Conservation (phyloP, 805 yeast genomes). For the Teunomyces stri region DNA sequence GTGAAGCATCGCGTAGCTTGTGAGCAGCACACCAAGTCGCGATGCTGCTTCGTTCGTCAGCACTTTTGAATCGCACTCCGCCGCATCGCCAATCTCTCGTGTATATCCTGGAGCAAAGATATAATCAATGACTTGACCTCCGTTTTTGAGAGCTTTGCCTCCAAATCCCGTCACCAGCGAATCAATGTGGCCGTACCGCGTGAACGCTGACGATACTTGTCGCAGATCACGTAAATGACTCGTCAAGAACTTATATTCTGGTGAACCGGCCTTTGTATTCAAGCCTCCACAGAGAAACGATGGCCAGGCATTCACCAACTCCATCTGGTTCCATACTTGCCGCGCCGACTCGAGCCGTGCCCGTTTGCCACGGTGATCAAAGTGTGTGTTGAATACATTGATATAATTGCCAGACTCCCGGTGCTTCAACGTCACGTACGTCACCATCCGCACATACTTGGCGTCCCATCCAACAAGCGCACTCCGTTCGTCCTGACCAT, state of each 20-base stretch:
- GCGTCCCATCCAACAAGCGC: slow-evolving; percentile 19
- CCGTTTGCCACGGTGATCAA: slow-evolving; percentile 16
- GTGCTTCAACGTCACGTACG: slow-evolving; percentile 16
- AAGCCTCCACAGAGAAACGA: slow-evolving; percentile 31
- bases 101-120: slow-evolving; percentile 28
- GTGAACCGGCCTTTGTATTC: slow-evolving; percentile 23
- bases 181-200: slow-evolving; percentile 27
- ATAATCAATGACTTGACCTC: slow-evolving; percentile 33
- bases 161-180: slow-evolving; percentile 34
- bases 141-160: slow-evolving; percentile 21
- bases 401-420: slow-evolving; percentile 10
- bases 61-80: slow-evolving; percentile 10
- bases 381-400: slow-evolving; percentile 19
- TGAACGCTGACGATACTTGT: slow-evolving; percentile 18
- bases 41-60: slow-evolving; percentile 3
- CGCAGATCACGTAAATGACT: slow-evolving; percentile 17
- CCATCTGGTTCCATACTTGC: slow-evolving; percentile 9
- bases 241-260: slow-evolving; percentile 14
- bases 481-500: slow-evolving; percentile 8
- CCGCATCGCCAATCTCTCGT: slow-evolving; percentile 9
- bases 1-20: slow-evolving; percentile 30
- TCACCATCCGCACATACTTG: slow-evolving; percentile 15
- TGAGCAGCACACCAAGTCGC: slow-evolving; percentile 13
- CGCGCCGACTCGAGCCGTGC: slow-evolving; percentile 13
- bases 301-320: slow-evolving; percentile 25